Evolutionary conservation across 371 early-diverging fungal genomes (phyloP).

Genomic region (Dinochytrium kinnereticum): DNA sequence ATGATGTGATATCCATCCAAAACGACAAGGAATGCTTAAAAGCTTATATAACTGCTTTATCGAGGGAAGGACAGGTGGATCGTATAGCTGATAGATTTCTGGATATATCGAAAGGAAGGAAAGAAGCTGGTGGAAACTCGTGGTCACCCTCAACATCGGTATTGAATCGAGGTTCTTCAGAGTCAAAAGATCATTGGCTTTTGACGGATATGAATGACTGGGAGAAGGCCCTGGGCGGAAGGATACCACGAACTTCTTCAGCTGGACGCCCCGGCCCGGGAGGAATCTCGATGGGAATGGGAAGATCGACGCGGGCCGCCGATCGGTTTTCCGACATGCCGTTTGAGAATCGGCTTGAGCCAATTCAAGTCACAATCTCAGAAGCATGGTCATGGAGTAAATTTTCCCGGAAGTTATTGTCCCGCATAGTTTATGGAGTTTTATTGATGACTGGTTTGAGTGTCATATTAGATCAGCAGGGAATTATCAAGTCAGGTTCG

Average conservation of each 20-base stretch:
- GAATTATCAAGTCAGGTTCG: constrained; percentile 53
- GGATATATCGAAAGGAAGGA: not conserved
- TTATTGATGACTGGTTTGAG: constrained; percentile 57
- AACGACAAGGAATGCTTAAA: constrained; percentile 41
- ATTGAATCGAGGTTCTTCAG: not conserved
- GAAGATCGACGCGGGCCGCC: not conserved
- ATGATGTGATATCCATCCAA: constrained; percentile 42
- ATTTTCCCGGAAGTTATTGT: constrained; percentile 47
- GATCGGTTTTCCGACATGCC: constrained; percentile 2
- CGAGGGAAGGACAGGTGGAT: constrained; percentile 42
- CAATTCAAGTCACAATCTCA: constrained; percentile 54
- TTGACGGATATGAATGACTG: constrained; percentile 34
- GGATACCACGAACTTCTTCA: not conserved
- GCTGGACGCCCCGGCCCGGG: not conserved
- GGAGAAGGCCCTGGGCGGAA: constrained; percentile 35
- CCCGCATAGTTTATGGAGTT: constrained; percentile 45
- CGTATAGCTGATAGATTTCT: constrained; percentile 29
- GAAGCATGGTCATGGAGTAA: constrained; percentile 63
- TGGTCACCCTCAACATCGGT: not conserved
- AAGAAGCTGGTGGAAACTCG: not conserved
- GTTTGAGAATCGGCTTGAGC: constrained; percentile 20
- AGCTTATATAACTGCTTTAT: constrained; percentile 46
- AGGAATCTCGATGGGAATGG: not conserved
- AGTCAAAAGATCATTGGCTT: constrained; percentile 39
- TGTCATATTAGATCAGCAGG: constrained; percentile 59